Evolutionary conservation across 1,284 basidiomycete species (phyloP).

Genomic region (Apiotrichum sp.): DNA sequence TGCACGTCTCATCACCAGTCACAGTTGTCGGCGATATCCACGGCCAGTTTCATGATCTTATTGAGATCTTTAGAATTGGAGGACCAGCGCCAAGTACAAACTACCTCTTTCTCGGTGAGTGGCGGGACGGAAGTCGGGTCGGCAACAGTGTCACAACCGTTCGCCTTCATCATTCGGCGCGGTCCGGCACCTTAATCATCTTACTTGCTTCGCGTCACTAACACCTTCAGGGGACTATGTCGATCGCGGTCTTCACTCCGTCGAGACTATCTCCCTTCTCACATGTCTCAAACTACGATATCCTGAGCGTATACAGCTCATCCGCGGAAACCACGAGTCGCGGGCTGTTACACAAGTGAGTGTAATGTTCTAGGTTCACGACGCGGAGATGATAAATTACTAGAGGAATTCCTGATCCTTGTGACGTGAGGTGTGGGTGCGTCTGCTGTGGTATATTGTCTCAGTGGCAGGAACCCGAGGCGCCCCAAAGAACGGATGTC

Average conservation of each 20-base stretch:
- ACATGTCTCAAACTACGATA: constrained; percentile 96
- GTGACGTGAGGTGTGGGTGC: constrained; percentile 7
- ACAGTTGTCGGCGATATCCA: constrained; percentile 99
- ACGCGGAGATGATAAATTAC: constrained; percentile 22
- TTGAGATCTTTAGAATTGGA: constrained; percentile 98
- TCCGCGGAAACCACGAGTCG: constrained; percentile 96
- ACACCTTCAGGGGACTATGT: constrained; percentile 80
- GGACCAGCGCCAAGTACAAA: constrained; percentile 95
- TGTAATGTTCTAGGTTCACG: constrained; percentile 1
- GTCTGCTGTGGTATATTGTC: constrained; percentile 14
- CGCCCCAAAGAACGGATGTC: constrained; percentile 44
- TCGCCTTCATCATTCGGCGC: too few relatives aligned
- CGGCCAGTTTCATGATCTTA: constrained; percentile 96
- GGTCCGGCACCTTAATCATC: too few relatives aligned
- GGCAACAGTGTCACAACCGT: too few relatives aligned
- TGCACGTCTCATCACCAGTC: constrained; percentile 95
- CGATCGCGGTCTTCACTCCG: constrained; percentile 93
- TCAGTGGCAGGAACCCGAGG: constrained; percentile 16
- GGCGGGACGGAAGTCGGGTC: background rate
- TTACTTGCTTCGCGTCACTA: too few relatives aligned
- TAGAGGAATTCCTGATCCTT: constrained; percentile 43
- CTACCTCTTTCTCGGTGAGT: constrained; percentile 89
- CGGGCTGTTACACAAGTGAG: constrained; percentile 93
- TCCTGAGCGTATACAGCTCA: constrained; percentile 93
- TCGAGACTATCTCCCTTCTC: constrained; percentile 94